phyloP scores from a whole-genome alignment of 2,329 filamentous ascomycete species.

The Xylariaceae sp. region DNA sequence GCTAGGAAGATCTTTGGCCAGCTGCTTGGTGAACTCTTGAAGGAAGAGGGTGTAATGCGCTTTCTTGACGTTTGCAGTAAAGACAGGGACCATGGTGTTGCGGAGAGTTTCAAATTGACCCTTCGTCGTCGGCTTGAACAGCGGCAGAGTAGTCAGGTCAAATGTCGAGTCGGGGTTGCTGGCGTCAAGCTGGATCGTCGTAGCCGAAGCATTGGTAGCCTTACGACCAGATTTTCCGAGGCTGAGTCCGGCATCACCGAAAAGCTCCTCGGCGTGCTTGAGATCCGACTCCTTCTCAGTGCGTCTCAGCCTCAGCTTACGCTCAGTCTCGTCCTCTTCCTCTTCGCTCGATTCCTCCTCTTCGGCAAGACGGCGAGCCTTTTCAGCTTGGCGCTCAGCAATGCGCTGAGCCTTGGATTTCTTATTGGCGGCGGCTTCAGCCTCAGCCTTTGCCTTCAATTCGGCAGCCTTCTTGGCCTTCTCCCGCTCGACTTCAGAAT shows the following conservation, averaged over 20 bases:
- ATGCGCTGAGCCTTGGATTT: constrained; percentile 85
- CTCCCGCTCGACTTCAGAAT: constrained; percentile 93
- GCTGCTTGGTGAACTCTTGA: constrained; percentile 82
- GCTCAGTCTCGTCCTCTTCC: constrained; percentile 69
- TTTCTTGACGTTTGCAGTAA: constrained; percentile 74
- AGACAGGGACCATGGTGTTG: constrained; percentile 70
- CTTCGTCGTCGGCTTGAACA: constrained; percentile 90
- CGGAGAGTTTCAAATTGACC: constrained; percentile 76
- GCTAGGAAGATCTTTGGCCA: constrained; percentile 80
- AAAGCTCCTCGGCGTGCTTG: constrained; percentile 84
- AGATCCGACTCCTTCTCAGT: constrained; percentile 87
- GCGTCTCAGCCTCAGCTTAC: constrained; percentile 66
- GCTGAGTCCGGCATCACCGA: constrained; percentile 63
- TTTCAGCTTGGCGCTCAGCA: constrained; percentile 66
- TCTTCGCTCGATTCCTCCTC: constrained; percentile 53
- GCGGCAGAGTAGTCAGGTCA: constrained; percentile 70
- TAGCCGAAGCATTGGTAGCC: constrained; percentile 57
- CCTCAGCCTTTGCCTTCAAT: constrained; percentile 83
- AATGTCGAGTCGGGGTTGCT: constrained; percentile 72
- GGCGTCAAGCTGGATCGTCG: constrained; percentile 62
- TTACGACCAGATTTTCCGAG: constrained; percentile 60
- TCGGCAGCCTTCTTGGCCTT: constrained; percentile 85
- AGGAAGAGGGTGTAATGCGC: constrained; percentile 85
- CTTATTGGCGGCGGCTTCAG: constrained; percentile 81
- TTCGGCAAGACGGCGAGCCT: constrained; percentile 47